A percentile compares a stretch with the other conserved stretches of the same genome.
Conservation (phyloP, 768 basidiomycete species). For the Coprinopsis sp. region DNA sequence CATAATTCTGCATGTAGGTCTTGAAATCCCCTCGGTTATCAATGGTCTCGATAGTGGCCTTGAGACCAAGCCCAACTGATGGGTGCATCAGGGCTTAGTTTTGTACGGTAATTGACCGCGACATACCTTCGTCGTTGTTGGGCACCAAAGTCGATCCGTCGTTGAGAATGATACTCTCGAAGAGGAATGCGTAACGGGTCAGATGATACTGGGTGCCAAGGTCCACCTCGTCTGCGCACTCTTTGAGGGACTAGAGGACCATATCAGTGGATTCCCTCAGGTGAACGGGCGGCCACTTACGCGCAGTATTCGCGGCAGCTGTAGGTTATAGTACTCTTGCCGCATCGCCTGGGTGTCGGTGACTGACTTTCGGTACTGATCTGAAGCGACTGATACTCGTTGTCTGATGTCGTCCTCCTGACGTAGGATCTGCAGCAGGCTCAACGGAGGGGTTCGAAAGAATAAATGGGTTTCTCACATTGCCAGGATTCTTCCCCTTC, state of each 20-base stretch:
- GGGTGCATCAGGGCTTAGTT: constrained; percentile 5
- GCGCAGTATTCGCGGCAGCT: constrained; percentile 87
- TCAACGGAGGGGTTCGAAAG: constrained; percentile 6
- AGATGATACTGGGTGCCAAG: constrained; percentile 98
- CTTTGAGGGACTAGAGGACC: constrained; percentile 71
- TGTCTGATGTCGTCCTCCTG: constrained; percentile 93
- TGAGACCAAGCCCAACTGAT: constrained; percentile 60
- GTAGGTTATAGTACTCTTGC: constrained; percentile 98
- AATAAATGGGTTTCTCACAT: constrained; percentile 42
- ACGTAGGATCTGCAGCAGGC: constrained; percentile 59
- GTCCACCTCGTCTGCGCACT: constrained; percentile 94
- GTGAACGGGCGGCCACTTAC: constrained; percentile 44
- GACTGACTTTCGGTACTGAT: constrained; percentile 86
- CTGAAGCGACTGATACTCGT: constrained; percentile 80
- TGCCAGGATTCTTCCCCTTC: constrained; percentile 90
- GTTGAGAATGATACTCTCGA: constrained; percentile 83
- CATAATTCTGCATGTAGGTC: constrained; percentile 96
- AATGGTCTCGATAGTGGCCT: constrained; percentile 83
- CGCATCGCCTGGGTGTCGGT: constrained; percentile 85
- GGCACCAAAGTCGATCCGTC: constrained; percentile 84
- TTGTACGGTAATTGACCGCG: not conserved
- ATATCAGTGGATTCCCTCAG: not conserved
- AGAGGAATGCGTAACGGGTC: constrained; percentile 90
- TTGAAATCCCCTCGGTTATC: constrained; percentile 96
- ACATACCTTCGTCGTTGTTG: constrained; percentile 65